Evolutionary conservation across 371 early-diverging fungal genomes (phyloP).

Genomic region (Batrachochytrium dendrobatidis): DNA sequence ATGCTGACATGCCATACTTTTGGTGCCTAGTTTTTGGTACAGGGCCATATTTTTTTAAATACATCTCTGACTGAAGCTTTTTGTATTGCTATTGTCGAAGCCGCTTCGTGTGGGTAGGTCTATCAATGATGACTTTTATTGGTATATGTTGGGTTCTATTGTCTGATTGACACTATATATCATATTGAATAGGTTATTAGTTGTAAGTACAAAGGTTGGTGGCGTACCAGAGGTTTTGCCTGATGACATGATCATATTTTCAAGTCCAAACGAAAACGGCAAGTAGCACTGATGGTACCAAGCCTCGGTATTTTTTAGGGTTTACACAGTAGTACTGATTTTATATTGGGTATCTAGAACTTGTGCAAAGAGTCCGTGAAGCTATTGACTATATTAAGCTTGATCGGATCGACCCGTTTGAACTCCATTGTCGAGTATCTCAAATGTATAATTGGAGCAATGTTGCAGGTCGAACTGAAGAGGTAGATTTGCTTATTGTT

Average conservation of each 20-base stretch:
- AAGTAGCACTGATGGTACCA: slow-evolving; percentile 5
- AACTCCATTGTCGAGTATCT: slow-evolving; percentile 75
- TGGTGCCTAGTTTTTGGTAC: slow-evolving; percentile 76
- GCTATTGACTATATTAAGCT: slow-evolving; percentile 67
- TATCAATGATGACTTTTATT: not conserved
- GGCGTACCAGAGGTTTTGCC: slow-evolving; percentile 98
- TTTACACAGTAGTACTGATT: not conserved
- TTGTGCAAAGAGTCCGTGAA: slow-evolving; percentile 62
- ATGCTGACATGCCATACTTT: not conserved
- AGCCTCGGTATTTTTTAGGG: not conserved
- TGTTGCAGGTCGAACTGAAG: slow-evolving; percentile 88
- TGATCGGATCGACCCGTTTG: slow-evolving; percentile 60
- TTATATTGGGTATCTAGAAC: slow-evolving; percentile 55
- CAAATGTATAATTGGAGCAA: slow-evolving; percentile 95
- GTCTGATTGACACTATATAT: too few relatives aligned
- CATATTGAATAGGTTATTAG: slow-evolving; percentile 80
- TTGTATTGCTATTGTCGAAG: slow-evolving; percentile 98
- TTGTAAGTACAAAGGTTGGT: slow-evolving; percentile 97
- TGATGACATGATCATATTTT: slow-evolving; percentile 89
- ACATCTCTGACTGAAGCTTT: slow-evolving; percentile 99
- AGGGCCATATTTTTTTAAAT: slow-evolving; percentile 96
- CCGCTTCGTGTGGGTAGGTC: slow-evolving; percentile 87
- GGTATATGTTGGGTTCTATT: not conserved
- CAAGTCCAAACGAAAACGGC: slow-evolving; percentile 86
- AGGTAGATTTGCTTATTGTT: slow-evolving; percentile 29